A percentile compares a stretch with the other conserved stretches of the same genome.
Conservation (phyloP, 192 early-diverging fungal species). For the Entophlyctis luteolus region DNA sequence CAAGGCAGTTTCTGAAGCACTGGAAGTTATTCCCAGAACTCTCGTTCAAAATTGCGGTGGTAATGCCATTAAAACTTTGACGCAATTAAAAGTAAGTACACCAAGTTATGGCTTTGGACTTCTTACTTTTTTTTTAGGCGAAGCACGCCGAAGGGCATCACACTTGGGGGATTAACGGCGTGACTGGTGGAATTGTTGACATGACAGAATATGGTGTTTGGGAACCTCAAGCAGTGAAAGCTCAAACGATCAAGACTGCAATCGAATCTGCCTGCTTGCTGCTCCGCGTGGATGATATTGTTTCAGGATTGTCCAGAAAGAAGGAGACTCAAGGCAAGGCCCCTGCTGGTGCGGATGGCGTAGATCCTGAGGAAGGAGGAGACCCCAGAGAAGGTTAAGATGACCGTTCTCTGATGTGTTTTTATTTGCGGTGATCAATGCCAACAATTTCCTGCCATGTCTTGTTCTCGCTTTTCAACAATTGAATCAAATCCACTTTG, state of each 20-base stretch:
- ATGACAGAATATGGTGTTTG: slow-evolving; percentile 98
- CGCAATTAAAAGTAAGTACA: slow-evolving; percentile 67
- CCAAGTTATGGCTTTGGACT: background rate
- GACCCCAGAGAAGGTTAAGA: slow-evolving; percentile 20
- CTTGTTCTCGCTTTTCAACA: slow-evolving; percentile 58
- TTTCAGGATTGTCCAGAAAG: slow-evolving; percentile 76
- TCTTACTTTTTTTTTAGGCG: slow-evolving; percentile 48
- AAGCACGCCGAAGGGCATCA: slow-evolving; percentile 87
- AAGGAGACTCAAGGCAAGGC: slow-evolving; percentile 23
- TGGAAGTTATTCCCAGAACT: slow-evolving; percentile 98
- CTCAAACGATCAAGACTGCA: slow-evolving; percentile 99
- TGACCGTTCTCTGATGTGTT: too few species aligned
- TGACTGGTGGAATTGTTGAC: slow-evolving; percentile 84
- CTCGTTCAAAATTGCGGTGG: slow-evolving; percentile 98
- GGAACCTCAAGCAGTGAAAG: slow-evolving; percentile 99
- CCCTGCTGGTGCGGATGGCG: background rate
- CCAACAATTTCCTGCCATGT: slow-evolving; percentile 65
- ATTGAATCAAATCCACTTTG: slow-evolving; percentile 68
- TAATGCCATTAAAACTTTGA: slow-evolving; percentile 94
- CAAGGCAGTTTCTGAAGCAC: slow-evolving; percentile 85
- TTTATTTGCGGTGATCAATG: slow-evolving; percentile 29
- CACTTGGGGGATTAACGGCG: slow-evolving; percentile 94
- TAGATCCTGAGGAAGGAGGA: slow-evolving; percentile 16
- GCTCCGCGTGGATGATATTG: slow-evolving; percentile 89
- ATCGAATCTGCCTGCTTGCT: slow-evolving; percentile 73